Evolutionary conservation across 805 yeast species (phyloP).

Genomic region (Starmerella stellata): DNA sequence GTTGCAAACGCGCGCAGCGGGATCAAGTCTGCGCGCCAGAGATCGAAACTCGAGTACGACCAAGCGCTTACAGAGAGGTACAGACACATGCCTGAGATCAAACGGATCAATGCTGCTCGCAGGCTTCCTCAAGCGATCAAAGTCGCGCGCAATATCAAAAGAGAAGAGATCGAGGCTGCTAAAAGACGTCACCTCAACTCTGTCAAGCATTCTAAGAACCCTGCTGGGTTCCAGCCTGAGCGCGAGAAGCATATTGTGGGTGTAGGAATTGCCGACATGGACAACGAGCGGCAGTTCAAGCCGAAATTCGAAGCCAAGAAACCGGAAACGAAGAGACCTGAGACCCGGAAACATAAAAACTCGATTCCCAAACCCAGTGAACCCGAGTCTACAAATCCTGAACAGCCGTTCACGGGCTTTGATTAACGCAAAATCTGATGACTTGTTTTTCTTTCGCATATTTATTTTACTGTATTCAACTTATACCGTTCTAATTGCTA

Average conservation of each 20-base stretch:
- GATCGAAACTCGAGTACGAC: conserved; percentile 75
- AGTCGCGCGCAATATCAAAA: conserved; percentile 75
- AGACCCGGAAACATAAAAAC: too few relatives aligned
- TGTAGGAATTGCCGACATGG: not conserved
- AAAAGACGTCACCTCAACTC: conserved; percentile 71
- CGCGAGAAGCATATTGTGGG: conserved; percentile 71
- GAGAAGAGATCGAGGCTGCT: conserved; percentile 49
- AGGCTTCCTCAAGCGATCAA: conserved; percentile 77
- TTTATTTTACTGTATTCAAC: too few relatives aligned
- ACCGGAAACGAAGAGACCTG: too few relatives aligned
- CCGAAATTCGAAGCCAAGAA: too few relatives aligned
- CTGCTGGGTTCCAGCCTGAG: conserved; percentile 35
- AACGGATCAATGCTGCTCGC: conserved; percentile 76
- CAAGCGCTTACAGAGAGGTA: conserved; percentile 79
- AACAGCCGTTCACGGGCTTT: too few relatives aligned
- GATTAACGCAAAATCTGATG: too few relatives aligned
- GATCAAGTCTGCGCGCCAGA: conserved; percentile 61
- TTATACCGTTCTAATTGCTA: too few relatives aligned
- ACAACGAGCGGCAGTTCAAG: not conserved
- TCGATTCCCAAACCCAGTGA: too few relatives aligned
- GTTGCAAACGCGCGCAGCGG: conserved; percentile 69
- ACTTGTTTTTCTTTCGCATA: too few relatives aligned
- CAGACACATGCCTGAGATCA: conserved; percentile 91
- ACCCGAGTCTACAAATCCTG: too few relatives aligned
- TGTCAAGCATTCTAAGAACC: conserved; percentile 51